Evolutionary conservation across 768 basidiomycete species (phyloP).

Genomic region (Tremella mesenterica): DNA sequence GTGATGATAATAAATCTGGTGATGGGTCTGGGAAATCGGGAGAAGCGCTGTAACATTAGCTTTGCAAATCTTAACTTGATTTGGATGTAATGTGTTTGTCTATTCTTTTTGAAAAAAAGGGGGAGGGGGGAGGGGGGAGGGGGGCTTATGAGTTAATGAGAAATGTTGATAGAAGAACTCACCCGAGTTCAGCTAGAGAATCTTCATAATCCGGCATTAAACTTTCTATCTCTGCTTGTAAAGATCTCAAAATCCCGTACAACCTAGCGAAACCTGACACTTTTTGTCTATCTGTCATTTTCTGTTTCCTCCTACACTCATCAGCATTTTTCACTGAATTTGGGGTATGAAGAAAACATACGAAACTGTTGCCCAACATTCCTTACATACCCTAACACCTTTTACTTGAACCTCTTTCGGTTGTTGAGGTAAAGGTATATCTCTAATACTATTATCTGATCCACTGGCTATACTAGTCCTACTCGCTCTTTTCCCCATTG

Average conservation of each 20-base stretch:
- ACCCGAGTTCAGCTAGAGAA: constrained; percentile 60
- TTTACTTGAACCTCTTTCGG: constrained; percentile 58
- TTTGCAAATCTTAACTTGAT: not conserved
- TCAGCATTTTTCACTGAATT: not conserved
- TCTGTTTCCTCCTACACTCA: constrained; percentile 63
- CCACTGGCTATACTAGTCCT: constrained; percentile 9
- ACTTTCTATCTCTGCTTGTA: constrained; percentile 87
- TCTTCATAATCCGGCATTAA: constrained; percentile 82
- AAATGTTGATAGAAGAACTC: constrained; percentile 12
- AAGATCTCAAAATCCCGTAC: constrained; percentile 62
- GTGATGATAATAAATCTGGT: constrained; percentile 46
- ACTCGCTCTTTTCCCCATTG: constrained; percentile 9
- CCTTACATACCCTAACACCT: constrained; percentile 76
- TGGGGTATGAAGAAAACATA: constrained; percentile 46
- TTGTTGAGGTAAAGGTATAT: constrained; percentile 47
- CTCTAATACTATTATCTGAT: constrained; percentile 49
- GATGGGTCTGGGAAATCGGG: constrained; percentile 46
- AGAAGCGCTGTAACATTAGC: constrained; percentile 48
- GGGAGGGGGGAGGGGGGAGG: not conserved
- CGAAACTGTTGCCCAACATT: constrained; percentile 72
- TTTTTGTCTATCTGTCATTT: constrained; percentile 56
- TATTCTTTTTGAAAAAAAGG: not conserved
- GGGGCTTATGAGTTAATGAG: not conserved
- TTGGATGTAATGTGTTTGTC: not conserved
- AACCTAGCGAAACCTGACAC: constrained; percentile 60